Conservation (phyloP, 2,329 filamentous ascomycete genomes). For the Pestalotiopsis sp. region DNA sequence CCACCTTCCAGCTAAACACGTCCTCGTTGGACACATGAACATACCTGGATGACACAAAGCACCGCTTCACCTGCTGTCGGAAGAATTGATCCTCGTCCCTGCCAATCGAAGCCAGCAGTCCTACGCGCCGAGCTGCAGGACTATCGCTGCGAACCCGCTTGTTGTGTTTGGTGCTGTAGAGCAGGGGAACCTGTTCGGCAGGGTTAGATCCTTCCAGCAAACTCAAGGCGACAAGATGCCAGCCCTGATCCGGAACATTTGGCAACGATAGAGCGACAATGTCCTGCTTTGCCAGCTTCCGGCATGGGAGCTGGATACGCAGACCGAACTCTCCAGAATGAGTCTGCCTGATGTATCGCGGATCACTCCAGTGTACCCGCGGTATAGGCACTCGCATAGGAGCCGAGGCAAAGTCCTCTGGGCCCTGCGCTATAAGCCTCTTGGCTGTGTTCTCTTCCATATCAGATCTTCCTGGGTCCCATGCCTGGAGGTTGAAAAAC, state of each 20-base stretch:
- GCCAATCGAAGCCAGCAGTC: background rate
- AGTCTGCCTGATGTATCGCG: background rate
- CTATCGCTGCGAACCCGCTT: background rate
- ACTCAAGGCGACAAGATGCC: background rate
- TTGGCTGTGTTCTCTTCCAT: no score
- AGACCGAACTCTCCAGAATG: background rate
- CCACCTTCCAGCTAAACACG: background rate
- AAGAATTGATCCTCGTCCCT: background rate
- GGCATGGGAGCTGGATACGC: background rate
- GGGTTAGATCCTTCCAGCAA: background rate
- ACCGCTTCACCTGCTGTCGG: background rate
- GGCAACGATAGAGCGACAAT: background rate
- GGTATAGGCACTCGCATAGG: background rate
- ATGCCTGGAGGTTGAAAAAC: background rate
- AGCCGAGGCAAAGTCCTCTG: background rate
- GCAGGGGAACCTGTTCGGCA: background rate
- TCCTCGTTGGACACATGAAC: background rate
- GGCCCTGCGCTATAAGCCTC: background rate
- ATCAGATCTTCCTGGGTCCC: background rate
- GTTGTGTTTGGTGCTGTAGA: background rate
- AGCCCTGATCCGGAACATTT: background rate
- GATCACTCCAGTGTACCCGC: background rate
- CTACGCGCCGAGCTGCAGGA: background rate
- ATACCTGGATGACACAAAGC: background rate
- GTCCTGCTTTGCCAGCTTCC: background rate